These are phyloP conservation scores for Aspergillus sp. DNA, from an alignment of 2,329 filamentous ascomycete species.

Conservation along the genomic window DNA sequence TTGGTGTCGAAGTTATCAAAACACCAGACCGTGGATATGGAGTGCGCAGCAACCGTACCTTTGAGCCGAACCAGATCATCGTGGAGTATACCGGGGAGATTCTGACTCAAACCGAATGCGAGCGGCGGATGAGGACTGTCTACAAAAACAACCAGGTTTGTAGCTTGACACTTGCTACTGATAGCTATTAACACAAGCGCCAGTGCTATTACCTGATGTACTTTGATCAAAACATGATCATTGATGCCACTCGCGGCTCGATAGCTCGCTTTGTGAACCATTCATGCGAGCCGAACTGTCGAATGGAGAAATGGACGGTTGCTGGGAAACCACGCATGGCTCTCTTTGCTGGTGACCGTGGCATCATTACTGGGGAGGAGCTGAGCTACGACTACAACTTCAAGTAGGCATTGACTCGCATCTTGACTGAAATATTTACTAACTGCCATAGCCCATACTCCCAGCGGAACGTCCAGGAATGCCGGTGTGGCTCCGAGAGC, in stretches of 20 bases:
- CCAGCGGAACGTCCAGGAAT: constrained; percentile 54
- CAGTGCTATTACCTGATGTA: constrained; percentile 96
- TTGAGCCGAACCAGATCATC: constrained; percentile 85
- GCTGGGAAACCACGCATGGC: constrained; percentile 91
- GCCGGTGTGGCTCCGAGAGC: constrained; percentile 51
- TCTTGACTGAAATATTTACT: constrained; percentile 3
- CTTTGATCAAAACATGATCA: constrained; percentile 97
- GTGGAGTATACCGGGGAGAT: constrained; percentile 98
- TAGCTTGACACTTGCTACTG: constrained; percentile 4
- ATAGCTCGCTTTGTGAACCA: constrained; percentile 98
- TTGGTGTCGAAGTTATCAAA: constrained; percentile 92
- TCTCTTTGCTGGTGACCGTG: constrained; percentile 79
- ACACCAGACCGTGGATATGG: constrained; percentile 82
- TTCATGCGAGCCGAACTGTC: constrained; percentile 90
- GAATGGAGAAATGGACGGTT: constrained; percentile 97
- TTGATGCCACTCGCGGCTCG: constrained; percentile 89
- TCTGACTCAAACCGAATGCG: constrained; percentile 88
- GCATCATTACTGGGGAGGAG: constrained; percentile 91
- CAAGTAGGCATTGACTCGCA: constrained; percentile 39
- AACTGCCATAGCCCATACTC: constrained; percentile 42
- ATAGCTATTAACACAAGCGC: constrained; percentile 6
- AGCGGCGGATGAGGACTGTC: constrained; percentile 81
- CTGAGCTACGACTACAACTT: constrained; percentile 88
- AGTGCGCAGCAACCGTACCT: constrained; percentile 80
- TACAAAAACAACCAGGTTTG: constrained; percentile 89